Evolutionary conservation across 148 eudicot genomes (phyloP).

Genomic region (Heliosperma pusillum): DNA sequence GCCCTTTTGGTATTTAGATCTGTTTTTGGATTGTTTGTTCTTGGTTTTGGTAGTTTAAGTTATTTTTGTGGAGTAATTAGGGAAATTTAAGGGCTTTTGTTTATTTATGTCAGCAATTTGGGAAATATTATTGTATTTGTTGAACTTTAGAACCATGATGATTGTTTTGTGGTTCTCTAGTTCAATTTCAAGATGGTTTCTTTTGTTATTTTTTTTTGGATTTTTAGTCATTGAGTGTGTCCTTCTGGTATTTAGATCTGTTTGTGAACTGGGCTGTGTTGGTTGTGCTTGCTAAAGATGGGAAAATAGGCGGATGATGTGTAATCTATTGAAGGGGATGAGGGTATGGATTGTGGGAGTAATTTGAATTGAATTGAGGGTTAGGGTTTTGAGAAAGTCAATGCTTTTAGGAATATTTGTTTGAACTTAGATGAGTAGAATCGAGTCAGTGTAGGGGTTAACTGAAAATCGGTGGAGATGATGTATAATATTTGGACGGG

Average conservation of each 20-base stretch:
- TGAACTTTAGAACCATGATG: too few relatives aligned
- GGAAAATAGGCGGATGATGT: neutral
- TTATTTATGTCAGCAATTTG: too few relatives aligned
- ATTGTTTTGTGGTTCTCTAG: too few relatives aligned
- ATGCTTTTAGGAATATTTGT: neutral
- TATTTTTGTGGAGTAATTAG: neutral
- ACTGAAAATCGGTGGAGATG: neutral
- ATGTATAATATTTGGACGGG: neutral
- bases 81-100: conserved; percentile 4
- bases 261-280: neutral
- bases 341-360: neutral
- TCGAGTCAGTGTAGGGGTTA: neutral
- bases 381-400: conserved; percentile 22
- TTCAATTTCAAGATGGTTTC: too few relatives aligned
- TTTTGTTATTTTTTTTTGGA: neutral
- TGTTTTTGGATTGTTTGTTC: neutral
- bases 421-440: neutral
- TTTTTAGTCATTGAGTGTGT: neutral
- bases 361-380: too few relatives aligned
- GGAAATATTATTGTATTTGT: too few relatives aligned
- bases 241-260: neutral
- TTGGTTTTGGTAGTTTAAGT: too few relatives aligned
- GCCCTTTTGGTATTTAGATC: neutral
- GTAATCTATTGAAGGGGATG: neutral
- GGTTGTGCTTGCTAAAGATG: neutral